Evolutionary conservation across 2,329 filamentous ascomycete species (phyloP).

Genomic region (Aureobasidium zeae): DNA sequence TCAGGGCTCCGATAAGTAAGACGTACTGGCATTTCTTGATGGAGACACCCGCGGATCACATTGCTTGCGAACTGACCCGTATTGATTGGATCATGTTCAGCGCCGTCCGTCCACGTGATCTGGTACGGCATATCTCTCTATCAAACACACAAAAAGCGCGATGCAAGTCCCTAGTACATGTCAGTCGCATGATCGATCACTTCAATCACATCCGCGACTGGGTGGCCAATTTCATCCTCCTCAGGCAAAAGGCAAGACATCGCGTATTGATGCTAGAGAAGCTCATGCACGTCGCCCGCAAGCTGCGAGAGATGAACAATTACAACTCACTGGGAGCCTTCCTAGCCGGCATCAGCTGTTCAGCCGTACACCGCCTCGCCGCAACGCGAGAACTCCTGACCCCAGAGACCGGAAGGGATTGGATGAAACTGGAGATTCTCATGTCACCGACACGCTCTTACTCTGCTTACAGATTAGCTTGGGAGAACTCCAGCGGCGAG

Average conservation of each 20-base stretch:
- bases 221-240: conserved; percentile 50
- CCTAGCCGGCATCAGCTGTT: conserved; percentile 83
- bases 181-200: conserved; percentile 89
- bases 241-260: conserved; percentile 94
- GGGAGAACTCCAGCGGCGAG: conserved; percentile 87
- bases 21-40: conserved; percentile 84
- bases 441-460: conserved; percentile 92
- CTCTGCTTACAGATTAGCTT: conserved; percentile 90
- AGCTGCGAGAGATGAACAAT: conserved; percentile 85
- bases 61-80: conserved; percentile 83
- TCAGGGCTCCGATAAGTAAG: conserved; percentile 65
- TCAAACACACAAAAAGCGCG: conserved; percentile 43
- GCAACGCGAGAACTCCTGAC: conserved; percentile 72
- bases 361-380: conserved; percentile 70
- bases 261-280: conserved; percentile 85
- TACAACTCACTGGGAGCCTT: conserved; percentile 95
- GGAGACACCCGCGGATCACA: conserved; percentile 71
- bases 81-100: conserved; percentile 99
- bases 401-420: conserved; percentile 65
- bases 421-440: conserved; percentile 76
- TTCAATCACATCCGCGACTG: conserved; percentile 51
- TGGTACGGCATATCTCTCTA: conserved; percentile 82
- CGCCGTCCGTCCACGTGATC: conserved; percentile 82
- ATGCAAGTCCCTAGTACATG: conserved; percentile 65
- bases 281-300: conserved; percentile 81